Percentiles rank a stretch among this genome's conserved stretches.
Evolutionary conservation across 371 early-diverging fungal species (phyloP).

Genomic region (Coemansia sp.): DNA sequence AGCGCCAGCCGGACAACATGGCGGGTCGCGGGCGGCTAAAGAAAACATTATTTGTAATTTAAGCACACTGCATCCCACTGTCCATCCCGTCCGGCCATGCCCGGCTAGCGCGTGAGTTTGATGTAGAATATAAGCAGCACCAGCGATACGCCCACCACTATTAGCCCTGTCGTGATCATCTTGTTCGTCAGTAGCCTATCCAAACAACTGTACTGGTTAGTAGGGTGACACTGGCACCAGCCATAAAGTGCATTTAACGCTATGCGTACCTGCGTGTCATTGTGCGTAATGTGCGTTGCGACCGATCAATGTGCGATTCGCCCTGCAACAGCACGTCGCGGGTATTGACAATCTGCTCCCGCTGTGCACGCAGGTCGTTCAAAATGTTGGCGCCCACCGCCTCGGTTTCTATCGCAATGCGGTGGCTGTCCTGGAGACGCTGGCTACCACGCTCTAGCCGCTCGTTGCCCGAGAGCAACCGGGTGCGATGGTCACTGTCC

Average conservation of each 20-base stretch:
- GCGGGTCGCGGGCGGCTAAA: slow-evolving; percentile 26
- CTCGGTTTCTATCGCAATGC: slow-evolving; percentile 91
- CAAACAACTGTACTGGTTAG: too few relatives aligned
- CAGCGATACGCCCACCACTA: slow-evolving; percentile 74
- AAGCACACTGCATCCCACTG: too few relatives aligned
- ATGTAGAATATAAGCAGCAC: slow-evolving; percentile 81
- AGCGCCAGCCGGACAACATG: slow-evolving; percentile 23
- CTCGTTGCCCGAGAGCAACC: slow-evolving; percentile 82
- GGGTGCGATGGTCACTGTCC: slow-evolving; percentile 77
- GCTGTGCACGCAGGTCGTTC: slow-evolving; percentile 76
- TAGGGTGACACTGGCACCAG: neutral
- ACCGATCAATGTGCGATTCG: slow-evolving; percentile 85
- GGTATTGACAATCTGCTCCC: slow-evolving; percentile 87
- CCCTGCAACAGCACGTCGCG: slow-evolving; percentile 85
- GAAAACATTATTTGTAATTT: too few relatives aligned
- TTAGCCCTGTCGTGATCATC: slow-evolving; percentile 82
- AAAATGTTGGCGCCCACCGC: slow-evolving; percentile 81
- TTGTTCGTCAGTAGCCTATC: slow-evolving; percentile 85
- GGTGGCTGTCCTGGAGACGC: slow-evolving; percentile 84
- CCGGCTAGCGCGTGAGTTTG: slow-evolving; percentile 57
- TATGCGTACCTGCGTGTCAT: slow-evolving; percentile 86
- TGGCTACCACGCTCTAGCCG: slow-evolving; percentile 73
- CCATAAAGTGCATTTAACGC: too few relatives aligned
- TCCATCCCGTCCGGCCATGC: neutral
- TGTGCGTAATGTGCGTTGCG: slow-evolving; percentile 79